Evolutionary conservation across 805 yeast genomes (phyloP), one percentile per base, ranked within the genome.

Genomic region (Metschnikowia sp.): DNA sequence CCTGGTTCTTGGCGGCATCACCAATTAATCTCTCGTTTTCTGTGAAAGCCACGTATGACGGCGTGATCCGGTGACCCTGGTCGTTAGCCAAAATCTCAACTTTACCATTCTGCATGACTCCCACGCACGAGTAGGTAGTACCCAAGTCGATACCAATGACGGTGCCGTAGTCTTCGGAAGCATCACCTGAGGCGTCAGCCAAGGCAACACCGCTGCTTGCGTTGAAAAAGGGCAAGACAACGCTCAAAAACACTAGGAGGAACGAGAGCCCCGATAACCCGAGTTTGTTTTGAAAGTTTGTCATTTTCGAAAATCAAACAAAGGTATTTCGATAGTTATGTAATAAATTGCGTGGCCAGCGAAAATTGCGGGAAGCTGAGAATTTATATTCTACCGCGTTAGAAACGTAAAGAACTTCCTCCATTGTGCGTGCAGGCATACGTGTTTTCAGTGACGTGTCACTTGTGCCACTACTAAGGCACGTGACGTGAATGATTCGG

Each of bases 31-130:
- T 84, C 78, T 90, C 97, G 47, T 86, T 81, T 59, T 86, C 94
- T 45, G 96, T 88, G 78, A 90, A 90, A 37, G 96, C 96, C 48
- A 91, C 97, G 68, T 86, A 91, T 31, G 97, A 91, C 49, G 97
- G 97, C 48, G 97, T 91, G 51, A 91, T 90, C 81, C 97, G 88
- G 82, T 90, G 90, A 83, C 97, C 97, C 79, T 90, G 97, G 72
- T 91, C 97, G 70, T 90, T 90, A 64, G 97, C 96, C 67, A 90
- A 87, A 71, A 90, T 91, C 75, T 91, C 97, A 45, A 91, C 97
- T 68, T 87, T 80, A 60, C 92, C 95, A 66, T 87, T 87, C 62
- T 89, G 78, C 78, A 89, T 89, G 66, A 89, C 95, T 61, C 96
- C 97, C 54, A 90, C 97, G 83, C 97, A 90, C 44, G 96, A 89